Conservation (phyloP, 202 grass and related monocot genomes). For the Zoysia matrella region DNA sequence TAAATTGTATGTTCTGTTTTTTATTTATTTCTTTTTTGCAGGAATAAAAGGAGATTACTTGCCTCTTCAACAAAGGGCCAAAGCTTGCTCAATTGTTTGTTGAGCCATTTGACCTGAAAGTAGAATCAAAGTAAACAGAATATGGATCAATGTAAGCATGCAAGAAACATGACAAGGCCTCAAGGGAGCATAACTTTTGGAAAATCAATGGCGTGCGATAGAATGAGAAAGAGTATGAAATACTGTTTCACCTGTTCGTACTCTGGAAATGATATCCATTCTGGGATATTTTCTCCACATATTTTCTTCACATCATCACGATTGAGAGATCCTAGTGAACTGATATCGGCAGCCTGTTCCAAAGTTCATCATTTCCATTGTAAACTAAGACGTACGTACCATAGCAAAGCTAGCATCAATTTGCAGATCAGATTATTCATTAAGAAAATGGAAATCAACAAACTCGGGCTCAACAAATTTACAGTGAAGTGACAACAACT, state of each 20-base stretch:
- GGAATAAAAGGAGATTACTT: constrained; percentile 23
- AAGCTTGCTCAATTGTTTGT: constrained; percentile 79
- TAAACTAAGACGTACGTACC: neutral
- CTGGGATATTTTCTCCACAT: constrained; percentile 84
- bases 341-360: constrained; percentile 79
- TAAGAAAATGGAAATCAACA: constrained; percentile 20
- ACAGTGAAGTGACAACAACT: neutral
- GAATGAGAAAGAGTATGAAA: neutral
- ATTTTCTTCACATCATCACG: constrained; percentile 95
- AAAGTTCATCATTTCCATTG: constrained; percentile 3
- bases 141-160: constrained; percentile 16
- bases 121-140: constrained; percentile 21
- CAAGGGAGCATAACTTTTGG: neutral
- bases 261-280: constrained; percentile 93
- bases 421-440: neutral
- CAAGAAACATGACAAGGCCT: neutral
- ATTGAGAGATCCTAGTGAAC: constrained; percentile 62
- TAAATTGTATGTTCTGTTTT: neutral
- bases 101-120: constrained; percentile 97
- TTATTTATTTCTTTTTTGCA: neutral
- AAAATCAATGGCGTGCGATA: neutral
- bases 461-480: constrained; percentile 8
- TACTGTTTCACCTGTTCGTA: constrained; percentile 78
- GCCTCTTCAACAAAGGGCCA: constrained; percentile 96
- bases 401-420: neutral